Evolutionary conservation across 495 filamentous ascomycete genomes (phyloP).

Genomic region (Astrocystis sublimbata): DNA sequence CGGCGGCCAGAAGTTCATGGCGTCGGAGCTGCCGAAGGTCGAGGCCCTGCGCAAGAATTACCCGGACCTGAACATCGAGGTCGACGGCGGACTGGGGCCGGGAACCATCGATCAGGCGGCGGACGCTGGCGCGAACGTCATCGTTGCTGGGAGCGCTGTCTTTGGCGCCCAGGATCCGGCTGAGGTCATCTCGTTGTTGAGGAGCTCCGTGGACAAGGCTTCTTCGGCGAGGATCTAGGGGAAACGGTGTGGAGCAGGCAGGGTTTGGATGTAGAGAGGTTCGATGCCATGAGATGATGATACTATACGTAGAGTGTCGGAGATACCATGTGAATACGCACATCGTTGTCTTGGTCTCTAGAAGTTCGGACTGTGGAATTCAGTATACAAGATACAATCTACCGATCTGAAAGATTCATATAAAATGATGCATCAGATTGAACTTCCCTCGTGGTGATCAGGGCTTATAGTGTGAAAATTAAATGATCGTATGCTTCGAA

Average conservation of each 20-base stretch:
- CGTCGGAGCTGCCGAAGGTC: conserved; percentile 91
- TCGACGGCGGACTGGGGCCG: conserved; percentile 86
- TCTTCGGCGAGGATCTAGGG: conserved; percentile 30
- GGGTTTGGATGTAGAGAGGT: neutral
- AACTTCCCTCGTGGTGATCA: too few relatives aligned
- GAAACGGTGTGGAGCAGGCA: conserved; percentile 6
- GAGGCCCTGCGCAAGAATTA: conserved; percentile 77
- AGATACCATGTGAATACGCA: neutral
- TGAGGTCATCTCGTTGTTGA: conserved; percentile 78
- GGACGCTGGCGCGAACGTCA: conserved; percentile 95
- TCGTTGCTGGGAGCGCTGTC: conserved; percentile 95
- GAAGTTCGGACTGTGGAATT: neutral
- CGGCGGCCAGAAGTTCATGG: conserved; percentile 98
- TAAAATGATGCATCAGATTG: too few relatives aligned
- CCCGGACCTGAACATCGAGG: conserved; percentile 92
- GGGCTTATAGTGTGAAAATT: too few relatives aligned
- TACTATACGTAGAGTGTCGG: neutral
- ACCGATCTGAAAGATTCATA: neutral
- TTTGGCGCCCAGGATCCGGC: conserved; percentile 88
- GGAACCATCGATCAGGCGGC: conserved; percentile 93
- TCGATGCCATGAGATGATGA: neutral
- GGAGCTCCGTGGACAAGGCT: conserved; percentile 73
- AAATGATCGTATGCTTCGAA: neutral
- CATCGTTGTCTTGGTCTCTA: neutral
- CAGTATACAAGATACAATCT: neutral